Base-by-base conservation (phyloP, 495 filamentous ascomycete genomes). In the Penicillium desertorum region DNA sequence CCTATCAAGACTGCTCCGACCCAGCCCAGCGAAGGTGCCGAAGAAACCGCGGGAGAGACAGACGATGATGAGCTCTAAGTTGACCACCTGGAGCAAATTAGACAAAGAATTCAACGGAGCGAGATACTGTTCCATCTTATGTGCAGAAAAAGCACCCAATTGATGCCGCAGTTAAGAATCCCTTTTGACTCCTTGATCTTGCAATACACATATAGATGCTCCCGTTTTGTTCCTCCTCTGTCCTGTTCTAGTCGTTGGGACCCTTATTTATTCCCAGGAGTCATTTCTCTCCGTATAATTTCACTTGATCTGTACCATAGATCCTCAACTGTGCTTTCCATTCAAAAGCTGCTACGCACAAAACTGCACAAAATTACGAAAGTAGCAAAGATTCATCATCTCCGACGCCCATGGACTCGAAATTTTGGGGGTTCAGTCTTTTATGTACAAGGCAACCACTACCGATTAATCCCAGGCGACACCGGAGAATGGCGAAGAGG, bases 41-140 rank as follows among this genome's bases (percentile, higher is more conserved):
- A 72, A 22, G 73, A 70, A 36, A 76, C 67, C 14, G 72, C 66
- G 43, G 79, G 78, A 29, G 80, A 79, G 54, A 76, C 71, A 3
- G 81, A 83, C 63, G 81, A 83, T 59, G 80, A 83, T 60, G 79
- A 83, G 56, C 62, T 82, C 58, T 81, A 60, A 71, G 50, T 0
- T 48, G 36, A 27, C 10, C 16, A 17, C 39, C 17, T 34, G 22
- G 16, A 41, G 19, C 27, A 8, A 42, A 10, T 30, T 8, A 51
- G 17, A 39, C 5, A 22, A 42, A 20, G 12, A 27, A 11, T 30
- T 51, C 19, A 43, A 22, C 11, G 4, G 20, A 32, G 8, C 36
- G 29, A 12, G 8, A 42, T 52, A 14, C 9, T 5, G 5, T 27
- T 36, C 16, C 48, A 51, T 51, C 4, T 8, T 19, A 48, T 30